These are phyloP conservation scores for Ulota crispa DNA, from an alignment of 225 moss, liverwort and hornwort genomes.

Conservation along the genomic window DNA sequence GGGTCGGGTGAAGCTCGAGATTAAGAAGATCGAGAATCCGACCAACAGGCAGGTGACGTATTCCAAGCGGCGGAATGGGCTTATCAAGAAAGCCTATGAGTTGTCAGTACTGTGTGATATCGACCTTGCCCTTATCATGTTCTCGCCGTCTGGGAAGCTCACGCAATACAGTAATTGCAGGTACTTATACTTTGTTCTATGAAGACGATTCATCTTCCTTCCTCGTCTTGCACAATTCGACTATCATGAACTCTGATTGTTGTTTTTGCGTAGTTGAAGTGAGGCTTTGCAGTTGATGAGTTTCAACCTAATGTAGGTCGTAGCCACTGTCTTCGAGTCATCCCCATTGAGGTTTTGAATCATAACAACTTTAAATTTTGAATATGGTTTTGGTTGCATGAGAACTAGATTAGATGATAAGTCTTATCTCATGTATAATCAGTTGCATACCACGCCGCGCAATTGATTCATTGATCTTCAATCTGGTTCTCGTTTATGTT, in stretches of 20 bases:
- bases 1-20: constrained; percentile 62
- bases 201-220: neutral
- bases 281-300: neutral
- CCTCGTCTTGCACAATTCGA: neutral
- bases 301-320: constrained; percentile 9
- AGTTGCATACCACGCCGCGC: neutral
- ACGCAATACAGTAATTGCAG: constrained; percentile 58
- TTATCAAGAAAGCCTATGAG: constrained; percentile 58
- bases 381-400: neutral
- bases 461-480: neutral
- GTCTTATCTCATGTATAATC: neutral
- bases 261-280: neutral
- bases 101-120: constrained; percentile 58
- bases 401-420: neutral
- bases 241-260: neutral
- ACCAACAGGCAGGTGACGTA: constrained; percentile 61
- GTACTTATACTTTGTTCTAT: constrained; percentile 13
- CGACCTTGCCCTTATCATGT: constrained; percentile 54
- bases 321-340: neutral
- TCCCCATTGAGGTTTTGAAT: neutral
- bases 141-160: constrained; percentile 56
- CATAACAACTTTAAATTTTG: neutral
- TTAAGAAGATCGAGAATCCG: constrained; percentile 65
- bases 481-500: neutral
- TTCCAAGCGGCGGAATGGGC: constrained; percentile 57